These are phyloP conservation scores for Colletotrichum simmondsii DNA, from an alignment of 2,329 filamentous ascomycete species.

Conservation along the genomic window DNA sequence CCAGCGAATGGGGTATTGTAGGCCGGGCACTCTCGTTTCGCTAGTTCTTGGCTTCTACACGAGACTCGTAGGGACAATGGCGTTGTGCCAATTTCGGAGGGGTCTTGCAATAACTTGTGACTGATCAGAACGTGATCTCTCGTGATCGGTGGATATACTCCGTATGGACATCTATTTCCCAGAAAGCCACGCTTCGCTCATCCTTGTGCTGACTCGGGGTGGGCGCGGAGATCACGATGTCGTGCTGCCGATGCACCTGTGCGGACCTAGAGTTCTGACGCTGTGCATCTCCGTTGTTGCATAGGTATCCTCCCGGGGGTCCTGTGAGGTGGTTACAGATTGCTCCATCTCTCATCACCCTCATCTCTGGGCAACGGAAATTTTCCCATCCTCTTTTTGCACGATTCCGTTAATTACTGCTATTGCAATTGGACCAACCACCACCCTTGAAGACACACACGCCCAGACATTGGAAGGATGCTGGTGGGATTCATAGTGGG, in stretches of 20 bases:
- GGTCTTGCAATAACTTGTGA: not conserved
- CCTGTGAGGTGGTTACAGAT: not conserved
- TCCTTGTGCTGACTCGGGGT: conserved; percentile 21
- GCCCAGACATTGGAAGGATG: conserved; percentile 1
- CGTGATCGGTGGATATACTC: conserved; percentile 10
- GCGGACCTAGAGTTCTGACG: conserved; percentile 26
- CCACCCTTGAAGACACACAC: not conserved
- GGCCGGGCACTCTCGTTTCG: not conserved
- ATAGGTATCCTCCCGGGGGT: not conserved
- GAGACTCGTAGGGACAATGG: not conserved
- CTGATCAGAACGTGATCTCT: conserved; percentile 12
- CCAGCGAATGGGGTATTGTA: not conserved
- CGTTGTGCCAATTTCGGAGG: not conserved
- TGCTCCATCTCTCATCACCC: not conserved
- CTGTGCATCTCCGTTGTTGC: not conserved
- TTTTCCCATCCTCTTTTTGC: not conserved
- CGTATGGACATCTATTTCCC: not conserved
- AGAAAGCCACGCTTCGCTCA: not conserved
- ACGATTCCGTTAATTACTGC: not conserved
- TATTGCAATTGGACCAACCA: not conserved
- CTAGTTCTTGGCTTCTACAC: not conserved
- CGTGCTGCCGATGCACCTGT: conserved; percentile 28
- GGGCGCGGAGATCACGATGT: conserved; percentile 31
- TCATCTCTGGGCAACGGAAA: conserved; percentile 1
- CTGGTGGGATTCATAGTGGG: conserved; percentile 4